phyloP scores from a whole-genome alignment of 768 basidiomycete species.

The Boletus rex-veris region DNA sequence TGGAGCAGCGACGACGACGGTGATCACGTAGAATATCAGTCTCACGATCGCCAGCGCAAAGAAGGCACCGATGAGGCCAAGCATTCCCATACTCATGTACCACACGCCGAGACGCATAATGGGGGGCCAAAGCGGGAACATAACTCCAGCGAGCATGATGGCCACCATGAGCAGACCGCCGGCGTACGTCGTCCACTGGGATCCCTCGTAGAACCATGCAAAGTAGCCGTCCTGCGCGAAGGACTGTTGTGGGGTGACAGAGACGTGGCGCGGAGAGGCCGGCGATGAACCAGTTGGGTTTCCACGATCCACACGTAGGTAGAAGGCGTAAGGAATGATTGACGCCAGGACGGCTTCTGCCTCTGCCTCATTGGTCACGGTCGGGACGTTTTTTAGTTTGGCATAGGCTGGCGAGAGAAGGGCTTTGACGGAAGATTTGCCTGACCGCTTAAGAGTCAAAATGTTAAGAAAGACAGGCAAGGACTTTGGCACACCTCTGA shows the following conservation, averaged over 20 bases:
- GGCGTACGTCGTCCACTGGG: constrained; percentile 89
- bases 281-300: constrained; percentile 46
- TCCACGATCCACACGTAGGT: constrained; percentile 85
- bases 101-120: constrained; percentile 91
- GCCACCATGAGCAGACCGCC: constrained; percentile 89
- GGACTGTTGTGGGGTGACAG: constrained; percentile 72
- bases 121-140: constrained; percentile 99
- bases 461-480: not conserved
- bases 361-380: constrained; percentile 71
- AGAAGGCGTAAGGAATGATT: constrained; percentile 84
- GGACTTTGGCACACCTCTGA: constrained; percentile 68
- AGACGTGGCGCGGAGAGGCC: constrained; percentile 66
- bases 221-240: constrained; percentile 84
- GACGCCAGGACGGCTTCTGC: constrained; percentile 64
- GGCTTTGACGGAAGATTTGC: constrained; percentile 90
- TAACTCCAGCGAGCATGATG: constrained; percentile 92
- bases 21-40: constrained; percentile 90
- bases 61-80: constrained; percentile 86
- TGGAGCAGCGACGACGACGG: constrained; percentile 78
- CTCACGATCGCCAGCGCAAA: constrained; percentile 88
- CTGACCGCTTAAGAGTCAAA: constrained; percentile 37
- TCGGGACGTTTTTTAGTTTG: constrained; percentile 78
- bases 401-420: constrained; percentile 89
- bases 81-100: constrained; percentile 87
- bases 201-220: constrained; percentile 96